phyloP scores from a whole-genome alignment of 163 green algal species.

The Scenedesmus sp. region DNA sequence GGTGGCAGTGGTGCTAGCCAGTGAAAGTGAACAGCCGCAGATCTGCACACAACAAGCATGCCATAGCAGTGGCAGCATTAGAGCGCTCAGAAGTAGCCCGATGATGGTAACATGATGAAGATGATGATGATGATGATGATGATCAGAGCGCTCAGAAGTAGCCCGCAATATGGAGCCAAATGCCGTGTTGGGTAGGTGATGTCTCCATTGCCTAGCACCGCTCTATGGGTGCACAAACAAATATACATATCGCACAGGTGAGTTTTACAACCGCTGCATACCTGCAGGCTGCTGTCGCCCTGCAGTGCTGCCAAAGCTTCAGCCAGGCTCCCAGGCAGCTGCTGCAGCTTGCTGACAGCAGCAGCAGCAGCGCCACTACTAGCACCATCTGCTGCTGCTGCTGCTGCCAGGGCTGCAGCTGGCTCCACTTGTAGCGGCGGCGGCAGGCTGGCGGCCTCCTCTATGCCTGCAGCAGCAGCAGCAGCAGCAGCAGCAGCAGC shows the following conservation, averaged over 20 bases:
- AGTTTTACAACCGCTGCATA: no score
- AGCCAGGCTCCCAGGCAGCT: constrained; percentile 15
- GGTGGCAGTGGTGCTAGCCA: no score
- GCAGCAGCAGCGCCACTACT: neutral
- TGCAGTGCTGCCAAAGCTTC: constrained; percentile 22
- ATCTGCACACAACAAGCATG: neutral
- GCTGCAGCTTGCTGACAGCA: neutral
- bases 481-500: constrained; percentile 29
- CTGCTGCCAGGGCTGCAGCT: neutral
- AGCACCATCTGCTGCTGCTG: neutral
- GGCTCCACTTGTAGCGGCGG: constrained; percentile 36
- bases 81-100: neutral
- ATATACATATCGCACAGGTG: no score
- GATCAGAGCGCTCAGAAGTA: no score
- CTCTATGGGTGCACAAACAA: no score
- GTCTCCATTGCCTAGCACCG: no score
- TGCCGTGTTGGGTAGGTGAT: no score
- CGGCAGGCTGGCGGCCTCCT: constrained; percentile 63
- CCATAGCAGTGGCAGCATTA: constrained; percentile 25
- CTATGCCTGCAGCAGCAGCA: constrained; percentile 56
- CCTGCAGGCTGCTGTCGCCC: neutral
- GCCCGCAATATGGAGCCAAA: no score
- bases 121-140: no score
- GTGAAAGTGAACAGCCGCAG: no score
- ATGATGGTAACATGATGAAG: neutral